Base-by-base conservation (phyloP, 225 moss, liverwort and hornwort species). In the Sphagnum tenellum region DNA sequence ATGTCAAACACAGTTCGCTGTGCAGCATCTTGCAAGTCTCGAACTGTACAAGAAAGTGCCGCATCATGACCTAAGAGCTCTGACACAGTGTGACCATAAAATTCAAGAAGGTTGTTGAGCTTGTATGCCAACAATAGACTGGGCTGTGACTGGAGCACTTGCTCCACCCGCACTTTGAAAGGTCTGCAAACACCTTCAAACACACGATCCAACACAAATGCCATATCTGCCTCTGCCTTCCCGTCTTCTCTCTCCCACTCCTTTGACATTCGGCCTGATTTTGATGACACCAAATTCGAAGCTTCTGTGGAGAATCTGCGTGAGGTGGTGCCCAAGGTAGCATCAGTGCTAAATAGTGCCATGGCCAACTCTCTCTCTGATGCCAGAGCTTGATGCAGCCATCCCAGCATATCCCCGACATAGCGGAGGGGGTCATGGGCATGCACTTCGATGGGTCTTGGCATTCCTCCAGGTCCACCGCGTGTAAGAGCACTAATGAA, bases 331-430 rank as follows among this genome's bases (percentile, higher is more conserved):
- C 89, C 94, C 47, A 76, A 66, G 50, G 78, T 89, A 55, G 86
- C 85, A 73, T 93, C 93, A 46, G 90, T 76, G 72, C 85, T 98
- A 65, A 98, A 98, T 57, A 98, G 87, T 46, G 93, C 98, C 70
- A 90, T 86, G 52, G 98, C 88, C 7, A 98, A 73, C 68, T 98
- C 98, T 64, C 93, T 81, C 81, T 98, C 98, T 9, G 98, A 98
- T 55, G 98, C 98, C 57, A 98, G 75, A 70, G 98, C 98, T 85
- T 98, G 96, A 79, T 98, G 98, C 69, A 98, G 90, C 98, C 98
- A 98, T 61, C 87, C 98, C 70, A 98, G 79, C 98, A 98, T 98
- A 74, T 98, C 98, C 71, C 98, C 98, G 57, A 98, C 98, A 68
- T 98, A 98, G 59, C 98, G 93, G 54, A 98, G 73, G 63, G 98